Evolutionary conservation across 2,329 filamentous ascomycete genomes (phyloP), one percentile per base, ranked within the genome.

Genomic region (Botrytis fabae): DNA sequence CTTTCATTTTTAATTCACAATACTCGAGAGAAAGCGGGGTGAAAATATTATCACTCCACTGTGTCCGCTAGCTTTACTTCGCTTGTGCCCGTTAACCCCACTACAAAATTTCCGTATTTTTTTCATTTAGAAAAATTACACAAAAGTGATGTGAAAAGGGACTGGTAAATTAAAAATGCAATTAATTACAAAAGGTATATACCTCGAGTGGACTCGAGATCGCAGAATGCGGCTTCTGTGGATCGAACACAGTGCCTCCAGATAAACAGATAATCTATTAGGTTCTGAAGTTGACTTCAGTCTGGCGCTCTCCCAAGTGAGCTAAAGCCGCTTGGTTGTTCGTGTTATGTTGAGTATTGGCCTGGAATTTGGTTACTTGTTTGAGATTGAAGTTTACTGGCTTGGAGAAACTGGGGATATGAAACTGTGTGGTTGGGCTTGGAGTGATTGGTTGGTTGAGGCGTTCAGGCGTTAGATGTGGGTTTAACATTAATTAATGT

Each of bases 231-330:
- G 68, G 68, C 68, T 70, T 70, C 68, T 70, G 68, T 70, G 68
- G 68, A 70, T 70, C 68, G 68, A 70, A 70, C 68, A 70, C 68
- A 70, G 68, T 70, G 68, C 68, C 68, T 70, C 68, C 68, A 70
- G 68, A 70, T 70, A 44, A 69, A 69, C 65, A 69, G 65, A 69
- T 63, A 18, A 70, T 70, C 54, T 62, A 46, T 60, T 48, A 8
- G 8, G n/a, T 35, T 65, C 46, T 48, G 35, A 71, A 64, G 57
- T 71, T 40, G 3, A 64, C 69, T 71, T 71, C 69, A 71, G 69
- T 71, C 69, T 71, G 69, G 69, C 69, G 69, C 69, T 71, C 69
- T 71, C 69, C 69, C 69, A 71, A 71, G 69, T 71, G 69, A 71
- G 69, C 69, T 71, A 71, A 71, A 71, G 69, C 69, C 69, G 69